Conservation (phyloP, 192 early-diverging fungal species). For the Phlyctochytrium planicorne region DNA sequence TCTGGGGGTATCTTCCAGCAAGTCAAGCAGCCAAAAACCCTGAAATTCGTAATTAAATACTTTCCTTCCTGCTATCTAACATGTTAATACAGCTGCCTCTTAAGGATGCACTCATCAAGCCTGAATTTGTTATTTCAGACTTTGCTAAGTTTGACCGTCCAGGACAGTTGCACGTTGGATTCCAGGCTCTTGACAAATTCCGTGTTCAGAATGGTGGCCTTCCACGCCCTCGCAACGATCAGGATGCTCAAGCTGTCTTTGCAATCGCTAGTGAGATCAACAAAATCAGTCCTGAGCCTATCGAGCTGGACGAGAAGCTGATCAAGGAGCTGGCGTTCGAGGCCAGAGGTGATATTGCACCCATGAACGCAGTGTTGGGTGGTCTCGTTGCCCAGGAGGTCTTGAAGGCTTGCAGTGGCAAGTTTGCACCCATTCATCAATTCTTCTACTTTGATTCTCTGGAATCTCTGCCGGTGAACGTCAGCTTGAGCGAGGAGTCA, state of each 20-base stretch:
- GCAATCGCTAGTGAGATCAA: conserved; percentile 73
- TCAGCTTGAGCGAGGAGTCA: conserved; percentile 64
- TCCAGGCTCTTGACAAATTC: conserved; percentile 93
- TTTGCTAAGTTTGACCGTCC: conserved; percentile 99
- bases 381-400: conserved; percentile 98
- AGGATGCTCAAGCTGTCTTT: conserved; percentile 82
- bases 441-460: conserved; percentile 97
- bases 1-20: conserved; percentile 92
- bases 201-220: conserved; percentile 54
- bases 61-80: neutral
- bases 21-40: conserved; percentile 87
- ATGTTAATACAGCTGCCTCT: conserved; percentile 57
- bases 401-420: conserved; percentile 96
- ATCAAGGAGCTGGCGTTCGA: conserved; percentile 85
- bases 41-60: conserved; percentile 69
- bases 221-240: conserved; percentile 83
- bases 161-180: conserved; percentile 84
- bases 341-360: conserved; percentile 86
- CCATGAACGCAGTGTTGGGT: conserved; percentile 96
- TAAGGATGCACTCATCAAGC: conserved; percentile 70
- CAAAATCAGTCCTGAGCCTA: conserved; percentile 56
- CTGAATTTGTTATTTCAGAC: conserved; percentile 87
- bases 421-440: conserved; percentile 91
- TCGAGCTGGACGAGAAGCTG: conserved; percentile 78
- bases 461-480: conserved; percentile 83